Evolutionary conservation across 1,139 yeast species (phyloP).

Genomic region (Taphrina pruni): DNA sequence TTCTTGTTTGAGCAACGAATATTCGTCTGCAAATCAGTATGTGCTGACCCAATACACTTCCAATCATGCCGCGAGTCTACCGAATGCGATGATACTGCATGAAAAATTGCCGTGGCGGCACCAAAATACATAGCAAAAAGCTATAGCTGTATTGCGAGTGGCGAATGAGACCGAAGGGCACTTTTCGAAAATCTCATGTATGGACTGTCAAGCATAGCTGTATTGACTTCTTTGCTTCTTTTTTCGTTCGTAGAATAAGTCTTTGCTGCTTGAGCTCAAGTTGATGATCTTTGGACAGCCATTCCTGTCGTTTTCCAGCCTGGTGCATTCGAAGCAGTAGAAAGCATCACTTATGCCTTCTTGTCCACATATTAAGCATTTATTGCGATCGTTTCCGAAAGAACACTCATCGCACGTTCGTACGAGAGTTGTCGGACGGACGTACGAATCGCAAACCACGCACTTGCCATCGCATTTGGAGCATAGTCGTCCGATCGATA

Average conservation of each 20-base stretch:
- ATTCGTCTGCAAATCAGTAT: no score
- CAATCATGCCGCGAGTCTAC: no score
- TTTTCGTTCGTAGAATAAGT: slow-evolving; percentile 67
- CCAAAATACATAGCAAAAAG: no score
- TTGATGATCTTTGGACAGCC: slow-evolving; percentile 91
- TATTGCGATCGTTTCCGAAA: slow-evolving; percentile 66
- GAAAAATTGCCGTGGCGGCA: no score
- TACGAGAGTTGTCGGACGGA: slow-evolving; percentile 73
- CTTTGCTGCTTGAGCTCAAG: slow-evolving; percentile 76
- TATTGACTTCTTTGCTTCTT: slow-evolving; percentile 47
- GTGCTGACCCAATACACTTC: no score
- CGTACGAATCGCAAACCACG: slow-evolving; percentile 87
- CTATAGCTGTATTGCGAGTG: background rate
- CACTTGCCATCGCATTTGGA: slow-evolving; percentile 90
- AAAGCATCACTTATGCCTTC: slow-evolving; percentile 64
- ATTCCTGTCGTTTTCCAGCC: slow-evolving; percentile 79
- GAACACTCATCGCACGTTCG: slow-evolving; percentile 86
- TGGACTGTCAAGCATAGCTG: slow-evolving; percentile 17
- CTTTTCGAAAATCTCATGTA: no score
- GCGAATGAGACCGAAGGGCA: background rate
- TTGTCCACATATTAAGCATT: slow-evolving; percentile 77
- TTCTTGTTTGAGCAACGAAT: no score
- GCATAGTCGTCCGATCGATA: slow-evolving; percentile 70
- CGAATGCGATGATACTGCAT: no score
- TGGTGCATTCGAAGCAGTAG: slow-evolving; percentile 86